Conservation (phyloP, 805 yeast genomes). For the Metschnikowia koreensis region DNA sequence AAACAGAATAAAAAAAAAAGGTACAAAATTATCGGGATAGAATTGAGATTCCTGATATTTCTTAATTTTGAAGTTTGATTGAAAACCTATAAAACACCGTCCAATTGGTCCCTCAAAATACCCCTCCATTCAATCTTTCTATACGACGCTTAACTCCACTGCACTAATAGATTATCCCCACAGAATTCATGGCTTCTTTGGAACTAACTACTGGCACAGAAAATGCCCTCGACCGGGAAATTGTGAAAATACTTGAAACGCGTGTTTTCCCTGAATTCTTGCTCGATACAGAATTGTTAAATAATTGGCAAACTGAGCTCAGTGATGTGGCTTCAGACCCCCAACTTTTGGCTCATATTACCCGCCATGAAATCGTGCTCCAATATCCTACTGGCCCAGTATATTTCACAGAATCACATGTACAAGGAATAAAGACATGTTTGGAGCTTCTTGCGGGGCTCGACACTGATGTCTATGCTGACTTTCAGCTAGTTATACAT, state of each 20-base stretch:
- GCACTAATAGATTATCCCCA: background rate
- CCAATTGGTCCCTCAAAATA: too few relatives aligned
- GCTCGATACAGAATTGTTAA: constrained; percentile 28
- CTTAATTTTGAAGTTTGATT: too few relatives aligned
- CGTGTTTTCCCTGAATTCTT: constrained; percentile 22
- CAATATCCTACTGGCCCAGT: constrained; percentile 12
- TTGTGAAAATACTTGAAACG: background rate
- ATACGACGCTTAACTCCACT: background rate
- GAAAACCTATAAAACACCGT: too few relatives aligned
- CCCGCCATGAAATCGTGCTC: constrained; percentile 27
- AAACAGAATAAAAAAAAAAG: too few relatives aligned
- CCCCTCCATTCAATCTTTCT: too few relatives aligned
- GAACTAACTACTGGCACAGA: background rate
- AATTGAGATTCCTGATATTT: too few relatives aligned
- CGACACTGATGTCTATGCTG: constrained; percentile 26
- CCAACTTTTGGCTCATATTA: constrained; percentile 18
- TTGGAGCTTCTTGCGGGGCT: constrained; percentile 6
- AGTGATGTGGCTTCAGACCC: constrained; percentile 24
- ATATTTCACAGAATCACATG: constrained; percentile 6
- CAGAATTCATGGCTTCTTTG: background rate
- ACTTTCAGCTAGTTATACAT: constrained; percentile 28
- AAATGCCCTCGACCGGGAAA: constrained; percentile 1
- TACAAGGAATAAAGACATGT: constrained; percentile 17
- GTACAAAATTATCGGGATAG: background rate
- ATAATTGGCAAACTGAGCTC: constrained; percentile 39